Percentiles rank a stretch among this genome's conserved stretches.
phyloP scores from a whole-genome alignment of 257 asterid species.

The Echites panduratus region DNA sequence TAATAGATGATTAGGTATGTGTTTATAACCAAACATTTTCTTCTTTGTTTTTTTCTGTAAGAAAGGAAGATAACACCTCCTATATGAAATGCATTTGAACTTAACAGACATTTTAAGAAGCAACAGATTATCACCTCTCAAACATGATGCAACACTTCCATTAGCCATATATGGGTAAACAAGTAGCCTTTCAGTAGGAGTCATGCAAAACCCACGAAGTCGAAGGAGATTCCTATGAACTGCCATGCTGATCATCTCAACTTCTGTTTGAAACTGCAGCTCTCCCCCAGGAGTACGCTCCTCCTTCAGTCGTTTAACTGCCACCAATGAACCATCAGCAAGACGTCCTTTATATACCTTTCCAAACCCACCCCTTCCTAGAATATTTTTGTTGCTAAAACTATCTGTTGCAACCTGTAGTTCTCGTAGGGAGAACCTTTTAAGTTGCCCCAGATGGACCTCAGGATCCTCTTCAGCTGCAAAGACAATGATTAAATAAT shows the following conservation, averaged over 20 bases:
- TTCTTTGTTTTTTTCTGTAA: too few relatives aligned
- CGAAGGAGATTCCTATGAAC: conserved; percentile 52
- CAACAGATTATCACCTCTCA: conserved; percentile 29
- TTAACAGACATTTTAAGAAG: background rate
- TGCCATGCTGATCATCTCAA: conserved; percentile 57
- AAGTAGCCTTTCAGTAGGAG: conserved; percentile 48
- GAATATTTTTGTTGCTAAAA: conserved; percentile 47
- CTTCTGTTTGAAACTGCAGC: conserved; percentile 54
- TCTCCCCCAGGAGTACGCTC: conserved; percentile 61
- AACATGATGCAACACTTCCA: conserved; percentile 55
- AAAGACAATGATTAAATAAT: conserved; percentile 12
- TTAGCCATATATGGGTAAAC: conserved; percentile 56
- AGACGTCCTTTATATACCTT: conserved; percentile 52
- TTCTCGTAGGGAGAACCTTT: conserved; percentile 46
- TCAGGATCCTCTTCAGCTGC: conserved; percentile 56
- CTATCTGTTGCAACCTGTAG: conserved; percentile 53
- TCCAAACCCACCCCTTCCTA: conserved; percentile 55
- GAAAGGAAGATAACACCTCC: background rate
- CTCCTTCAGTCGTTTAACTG: conserved; percentile 49
- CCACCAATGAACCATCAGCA: conserved; percentile 50
- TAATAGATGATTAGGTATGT: background rate
- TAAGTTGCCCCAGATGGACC: conserved; percentile 50
- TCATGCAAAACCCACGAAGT: conserved; percentile 50
- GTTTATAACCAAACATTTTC: background rate
- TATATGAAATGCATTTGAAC: background rate